Evolutionary conservation across 2,329 filamentous ascomycete species (phyloP).

Genomic region (Penicillium verrucosum): DNA sequence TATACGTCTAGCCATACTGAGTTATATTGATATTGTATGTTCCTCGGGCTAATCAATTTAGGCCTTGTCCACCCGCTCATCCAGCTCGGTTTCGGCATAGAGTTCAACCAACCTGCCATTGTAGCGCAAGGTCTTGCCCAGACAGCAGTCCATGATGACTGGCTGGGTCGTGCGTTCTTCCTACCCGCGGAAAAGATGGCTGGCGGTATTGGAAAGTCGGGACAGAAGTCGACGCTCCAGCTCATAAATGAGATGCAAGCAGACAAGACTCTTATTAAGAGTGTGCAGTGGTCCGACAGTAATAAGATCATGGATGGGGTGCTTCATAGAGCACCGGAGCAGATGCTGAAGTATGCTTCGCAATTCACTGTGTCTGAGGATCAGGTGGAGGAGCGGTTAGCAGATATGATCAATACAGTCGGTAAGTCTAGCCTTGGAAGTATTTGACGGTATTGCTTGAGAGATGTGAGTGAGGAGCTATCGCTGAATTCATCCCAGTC

Average conservation of each 20-base stretch:
- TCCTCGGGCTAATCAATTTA: conserved; percentile 20
- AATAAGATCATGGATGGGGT: conserved; percentile 70
- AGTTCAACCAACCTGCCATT: conserved; percentile 77
- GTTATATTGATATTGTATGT: neutral
- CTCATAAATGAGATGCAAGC: conserved; percentile 60
- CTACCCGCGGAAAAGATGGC: conserved; percentile 35
- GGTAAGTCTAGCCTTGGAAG: conserved; percentile 35
- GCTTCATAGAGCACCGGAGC: conserved; percentile 58
- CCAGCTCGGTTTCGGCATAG: conserved; percentile 79
- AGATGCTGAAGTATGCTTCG: conserved; percentile 60
- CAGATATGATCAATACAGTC: conserved; percentile 67
- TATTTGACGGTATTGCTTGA: accelerated
- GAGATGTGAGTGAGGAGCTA: neutral
- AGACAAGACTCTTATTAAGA: conserved; percentile 55
- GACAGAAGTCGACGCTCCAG: conserved; percentile 49
- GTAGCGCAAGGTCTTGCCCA: conserved; percentile 78
- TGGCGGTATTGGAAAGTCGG: conserved; percentile 28
- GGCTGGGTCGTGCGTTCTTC: conserved; percentile 54
- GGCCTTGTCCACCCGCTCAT: conserved; percentile 77
- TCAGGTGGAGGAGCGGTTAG: conserved; percentile 56
- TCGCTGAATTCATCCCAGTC: conserved; percentile 27
- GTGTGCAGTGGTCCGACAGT: conserved; percentile 52
- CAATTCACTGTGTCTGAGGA: conserved; percentile 57
- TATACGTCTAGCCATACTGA: neutral
- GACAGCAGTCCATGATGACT: conserved; percentile 64